phyloP scores from a whole-genome alignment of 1,284 basidiomycete genomes.

The Malassezia slooffiae region DNA sequence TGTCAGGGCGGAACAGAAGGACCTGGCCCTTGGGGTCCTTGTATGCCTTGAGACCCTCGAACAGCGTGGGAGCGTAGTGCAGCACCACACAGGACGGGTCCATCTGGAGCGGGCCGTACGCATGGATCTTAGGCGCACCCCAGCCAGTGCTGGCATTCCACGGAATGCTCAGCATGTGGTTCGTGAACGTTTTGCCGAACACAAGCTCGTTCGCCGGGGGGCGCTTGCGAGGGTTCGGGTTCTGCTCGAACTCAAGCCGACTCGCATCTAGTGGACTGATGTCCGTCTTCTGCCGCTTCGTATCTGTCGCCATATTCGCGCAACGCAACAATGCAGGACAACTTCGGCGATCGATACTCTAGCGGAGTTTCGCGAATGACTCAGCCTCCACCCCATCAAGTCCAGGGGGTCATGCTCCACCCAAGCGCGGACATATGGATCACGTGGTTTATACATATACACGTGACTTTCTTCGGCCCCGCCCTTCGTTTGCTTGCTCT shows the following conservation, averaged over 20 bases:
- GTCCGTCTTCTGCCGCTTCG: not conserved
- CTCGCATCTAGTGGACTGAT: conserved; percentile 10
- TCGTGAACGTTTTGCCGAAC: conserved; percentile 58
- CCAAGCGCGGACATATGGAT: no score
- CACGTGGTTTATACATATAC: conserved; percentile 12
- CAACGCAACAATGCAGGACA: no score
- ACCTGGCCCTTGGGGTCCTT: conserved; percentile 65
- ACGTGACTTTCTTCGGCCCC: conserved; percentile 7
- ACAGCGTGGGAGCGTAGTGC: conserved; percentile 79
- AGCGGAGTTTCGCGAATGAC: no score
- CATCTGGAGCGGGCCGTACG: conserved; percentile 65
- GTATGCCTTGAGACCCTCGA: conserved; percentile 97
- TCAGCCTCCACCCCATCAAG: no score
- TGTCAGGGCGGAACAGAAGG: conserved; percentile 86
- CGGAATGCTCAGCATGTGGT: conserved; percentile 81
- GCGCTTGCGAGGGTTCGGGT: conserved; percentile 39
- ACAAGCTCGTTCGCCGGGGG: conserved; percentile 49
- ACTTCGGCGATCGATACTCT: no score
- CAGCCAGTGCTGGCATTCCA: conserved; percentile 68
- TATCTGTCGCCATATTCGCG: not conserved
- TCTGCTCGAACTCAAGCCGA: conserved; percentile 15
- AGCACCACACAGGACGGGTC: conserved; percentile 78
- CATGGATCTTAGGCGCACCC: conserved; percentile 70
- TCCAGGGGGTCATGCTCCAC: no score
- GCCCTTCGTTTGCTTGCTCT: not conserved